phyloP scores from a whole-genome alignment of 441 rosid genomes.

The Mallotus japonicus region DNA sequence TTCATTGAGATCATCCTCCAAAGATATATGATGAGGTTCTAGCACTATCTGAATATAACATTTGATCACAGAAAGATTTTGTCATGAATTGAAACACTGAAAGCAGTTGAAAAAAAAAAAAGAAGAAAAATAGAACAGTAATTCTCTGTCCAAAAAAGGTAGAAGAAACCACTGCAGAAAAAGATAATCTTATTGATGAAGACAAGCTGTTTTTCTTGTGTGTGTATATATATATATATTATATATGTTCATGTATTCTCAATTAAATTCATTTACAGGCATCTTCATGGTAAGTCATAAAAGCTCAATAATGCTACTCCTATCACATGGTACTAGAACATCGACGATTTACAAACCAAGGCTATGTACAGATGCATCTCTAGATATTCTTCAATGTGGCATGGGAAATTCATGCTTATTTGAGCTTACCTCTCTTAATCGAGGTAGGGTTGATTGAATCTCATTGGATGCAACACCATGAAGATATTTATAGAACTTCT shows the following conservation, averaged over 20 bases:
- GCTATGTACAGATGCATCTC: neutral
- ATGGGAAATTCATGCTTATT: neutral
- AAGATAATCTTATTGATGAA: neutral
- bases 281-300: neutral
- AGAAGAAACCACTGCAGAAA: neutral
- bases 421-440: conserved; percentile 71
- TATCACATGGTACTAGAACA: too few species aligned
- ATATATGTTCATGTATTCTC: neutral
- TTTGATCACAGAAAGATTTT: neutral
- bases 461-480: conserved; percentile 58
- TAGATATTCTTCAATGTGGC: neutral
- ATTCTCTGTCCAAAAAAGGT: neutral
- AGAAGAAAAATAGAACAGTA: neutral
- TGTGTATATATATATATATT: neutral
- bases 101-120: neutral
- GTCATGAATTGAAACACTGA: neutral
- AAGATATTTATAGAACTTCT: conserved; percentile 69
- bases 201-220: neutral
- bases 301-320: neutral
- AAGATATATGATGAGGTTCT: conserved; percentile 71
- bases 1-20: conserved; percentile 87
- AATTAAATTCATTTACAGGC: neutral
- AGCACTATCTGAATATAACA: conserved; percentile 50
- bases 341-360: neutral
- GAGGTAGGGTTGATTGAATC: conserved; percentile 59